These are phyloP conservation scores for Fusarium annulatum DNA, from an alignment of 2,329 filamentous ascomycete species.

Conservation along the genomic window DNA sequence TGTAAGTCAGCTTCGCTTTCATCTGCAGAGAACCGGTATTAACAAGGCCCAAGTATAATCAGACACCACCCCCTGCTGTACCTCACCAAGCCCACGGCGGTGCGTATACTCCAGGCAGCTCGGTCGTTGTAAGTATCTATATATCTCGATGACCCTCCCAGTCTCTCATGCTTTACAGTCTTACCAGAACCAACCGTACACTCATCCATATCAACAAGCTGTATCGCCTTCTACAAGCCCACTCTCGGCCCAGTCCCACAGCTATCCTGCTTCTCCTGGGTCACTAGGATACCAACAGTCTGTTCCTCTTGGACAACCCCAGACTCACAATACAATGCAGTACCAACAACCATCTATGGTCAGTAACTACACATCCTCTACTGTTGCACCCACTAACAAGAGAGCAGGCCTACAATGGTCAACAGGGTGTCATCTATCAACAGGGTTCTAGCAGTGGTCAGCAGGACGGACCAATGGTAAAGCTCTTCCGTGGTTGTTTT, in stretches of 20 bases:
- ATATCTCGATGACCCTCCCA: not conserved
- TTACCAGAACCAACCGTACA: slow-evolving; percentile 38
- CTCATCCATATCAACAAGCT: slow-evolving; percentile 32
- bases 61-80: slow-evolving; percentile 17
- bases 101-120: slow-evolving; percentile 42
- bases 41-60: slow-evolving; percentile 33
- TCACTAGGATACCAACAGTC: slow-evolving; percentile 22
- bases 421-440: slow-evolving; percentile 36
- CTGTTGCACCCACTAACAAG: slow-evolving; percentile 4
- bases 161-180: slow-evolving; percentile 28
- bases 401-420: slow-evolving; percentile 26
- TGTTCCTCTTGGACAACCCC: slow-evolving; percentile 11
- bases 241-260: slow-evolving; percentile 23
- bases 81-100: slow-evolving; percentile 39
- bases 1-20: slow-evolving; percentile 4
- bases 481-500: slow-evolving; percentile 45
- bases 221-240: slow-evolving; percentile 38
- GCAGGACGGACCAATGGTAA: slow-evolving; percentile 44
- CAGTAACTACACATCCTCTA: not conserved
- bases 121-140: slow-evolving; percentile 30
- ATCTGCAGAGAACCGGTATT: not conserved
- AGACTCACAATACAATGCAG: slow-evolving; percentile 36
- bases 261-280: slow-evolving; percentile 22
- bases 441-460: slow-evolving; percentile 36
- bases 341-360: slow-evolving; percentile 39